A percentile compares a stretch with the other conserved stretches of the same genome.
Conservation (phyloP, 139 green algal species). For the Chlorella sp. region DNA sequence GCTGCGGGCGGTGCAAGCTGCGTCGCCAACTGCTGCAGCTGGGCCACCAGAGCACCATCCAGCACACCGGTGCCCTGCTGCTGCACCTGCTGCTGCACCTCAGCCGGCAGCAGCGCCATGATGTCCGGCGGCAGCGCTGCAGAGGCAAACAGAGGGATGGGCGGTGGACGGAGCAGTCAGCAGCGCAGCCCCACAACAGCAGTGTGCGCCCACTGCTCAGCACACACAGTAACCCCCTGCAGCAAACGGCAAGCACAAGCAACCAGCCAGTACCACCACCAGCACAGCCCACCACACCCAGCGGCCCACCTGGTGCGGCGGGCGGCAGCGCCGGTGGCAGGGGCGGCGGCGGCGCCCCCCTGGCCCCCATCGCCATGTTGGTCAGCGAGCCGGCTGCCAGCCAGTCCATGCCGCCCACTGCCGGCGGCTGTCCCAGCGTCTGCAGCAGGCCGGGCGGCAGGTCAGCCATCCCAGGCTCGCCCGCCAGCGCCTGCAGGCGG, state of each 20-base stretch:
- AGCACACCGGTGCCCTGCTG: conserved; percentile 12
- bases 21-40: conserved; percentile 6
- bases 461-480: neutral
- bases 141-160: neutral
- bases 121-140: conserved; percentile 13
- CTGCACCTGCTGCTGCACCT: conserved; percentile 19
- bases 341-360: neutral
- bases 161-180: too few species aligned
- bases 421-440: neutral
- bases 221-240: too few species aligned
- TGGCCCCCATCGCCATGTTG: neutral
- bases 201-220: too few species aligned
- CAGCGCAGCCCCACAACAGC: too few species aligned
- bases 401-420: neutral
- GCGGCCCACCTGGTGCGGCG: too few species aligned
- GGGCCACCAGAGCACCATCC: neutral
- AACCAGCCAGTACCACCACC: too few species aligned
- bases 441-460: conserved; percentile 2
- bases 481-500: neutral
- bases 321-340: neutral
- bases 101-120: conserved; percentile 4
- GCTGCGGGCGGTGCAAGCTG: neutral
- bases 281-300: too few species aligned
- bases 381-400: neutral
- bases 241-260: too few species aligned